Evolutionary conservation across 164 flowering plant genomes (phyloP), one percentile per base, ranked within the genome.

Genomic region (Dillenia suffruticosa): DNA sequence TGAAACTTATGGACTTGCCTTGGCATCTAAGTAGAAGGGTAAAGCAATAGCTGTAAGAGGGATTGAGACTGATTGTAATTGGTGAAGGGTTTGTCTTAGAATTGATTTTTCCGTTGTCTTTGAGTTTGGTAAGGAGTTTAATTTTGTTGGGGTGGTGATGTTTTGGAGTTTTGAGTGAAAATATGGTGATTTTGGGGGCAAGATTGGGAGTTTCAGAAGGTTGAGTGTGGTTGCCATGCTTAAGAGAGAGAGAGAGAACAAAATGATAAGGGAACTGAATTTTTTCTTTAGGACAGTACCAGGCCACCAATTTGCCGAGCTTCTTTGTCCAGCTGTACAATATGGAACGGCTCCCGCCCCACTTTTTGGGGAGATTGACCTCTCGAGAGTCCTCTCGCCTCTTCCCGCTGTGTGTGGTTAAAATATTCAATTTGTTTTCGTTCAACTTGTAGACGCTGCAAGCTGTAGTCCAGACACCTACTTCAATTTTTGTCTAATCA

Each of bases 1-100:
- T 14, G 50, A 26, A 32, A 32, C 32, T 3, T 10, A 11, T 49
- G 8, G 26, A 59, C 64, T 72, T 73, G 64, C 92, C 88, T 80
- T 53, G 6, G 87, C 49, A 57, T 73, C 79, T 3, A 82, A 49
- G 8, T 89, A 65, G 80, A 87, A 82, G 22, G 90, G 92, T 50
- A 87, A 72, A 65, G 97, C 26, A 72, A 84, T 44, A 8, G 88
- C 75, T 1, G 84, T 49, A 48, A 82, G 74, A 52, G 90, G 82
- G 51, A 86, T 76, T 52, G 88, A 32, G 54, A 73, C 68, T 5
- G 78, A 63, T 53, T 67, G 76, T 7, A 82, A 68, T 2, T 61
- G 69, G 17, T 69, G 63, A 47, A 58, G 14, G 12, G 69, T 57
- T 19, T 67, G 58, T n/a, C 32, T 48, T 51, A 72, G 24, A 52